Evolutionary conservation across 208 protist genomes (phyloP).

Genomic region (Acanthamoeba healyi): DNA sequence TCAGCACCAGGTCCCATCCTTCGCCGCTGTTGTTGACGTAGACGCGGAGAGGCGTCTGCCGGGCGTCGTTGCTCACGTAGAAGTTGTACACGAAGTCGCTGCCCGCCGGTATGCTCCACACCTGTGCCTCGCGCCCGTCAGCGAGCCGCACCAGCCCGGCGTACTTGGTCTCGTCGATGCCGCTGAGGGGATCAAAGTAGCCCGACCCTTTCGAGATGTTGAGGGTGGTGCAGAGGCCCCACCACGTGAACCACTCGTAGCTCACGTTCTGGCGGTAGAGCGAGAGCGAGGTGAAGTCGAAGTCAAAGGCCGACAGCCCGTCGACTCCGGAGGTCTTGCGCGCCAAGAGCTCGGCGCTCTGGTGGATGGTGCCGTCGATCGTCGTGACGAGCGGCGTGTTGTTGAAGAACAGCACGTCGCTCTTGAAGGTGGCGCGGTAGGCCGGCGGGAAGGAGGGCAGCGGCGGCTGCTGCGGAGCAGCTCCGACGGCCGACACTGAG

Average conservation of each 20-base stretch:
- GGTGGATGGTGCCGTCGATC: no score
- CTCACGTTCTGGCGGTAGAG: background rate
- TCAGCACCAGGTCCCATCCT: background rate
- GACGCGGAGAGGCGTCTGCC: background rate
- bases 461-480: no score
- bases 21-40: background rate
- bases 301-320: no score
- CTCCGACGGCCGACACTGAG: no score
- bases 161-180: background rate
- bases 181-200: background rate
- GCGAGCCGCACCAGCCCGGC: background rate
- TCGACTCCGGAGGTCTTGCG: no score
- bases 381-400: no score
- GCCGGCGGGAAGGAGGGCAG: no score
- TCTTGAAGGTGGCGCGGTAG: no score
- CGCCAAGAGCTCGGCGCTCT: no score
- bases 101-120: background rate
- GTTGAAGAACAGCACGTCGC: no score
- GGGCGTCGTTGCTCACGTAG: background rate
- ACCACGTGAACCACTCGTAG: background rate
- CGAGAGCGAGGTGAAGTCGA: background rate
- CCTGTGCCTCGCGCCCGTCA: background rate
- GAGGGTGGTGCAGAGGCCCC: background rate
- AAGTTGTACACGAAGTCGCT: background rate
- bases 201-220: no score